Evolutionary conservation across 768 basidiomycete species (phyloP).

Genomic region (Rubroboletus satanas): DNA sequence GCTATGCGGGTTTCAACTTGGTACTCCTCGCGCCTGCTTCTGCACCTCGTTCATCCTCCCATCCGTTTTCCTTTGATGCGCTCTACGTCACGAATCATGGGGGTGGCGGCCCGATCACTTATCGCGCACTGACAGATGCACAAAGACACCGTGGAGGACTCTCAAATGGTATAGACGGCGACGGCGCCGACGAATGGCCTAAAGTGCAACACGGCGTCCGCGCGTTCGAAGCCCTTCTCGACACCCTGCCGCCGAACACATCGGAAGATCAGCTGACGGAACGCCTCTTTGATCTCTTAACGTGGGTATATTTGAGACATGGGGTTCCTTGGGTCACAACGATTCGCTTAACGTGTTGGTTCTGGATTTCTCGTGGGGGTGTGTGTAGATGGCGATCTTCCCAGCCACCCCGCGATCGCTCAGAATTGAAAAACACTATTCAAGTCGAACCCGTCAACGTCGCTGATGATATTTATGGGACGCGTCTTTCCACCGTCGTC

Average conservation of each 20-base stretch:
- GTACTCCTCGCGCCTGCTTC: constrained; percentile 53
- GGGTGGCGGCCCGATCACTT: constrained; percentile 54
- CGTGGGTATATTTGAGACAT: constrained; percentile 47
- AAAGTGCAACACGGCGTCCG: constrained; percentile 62
- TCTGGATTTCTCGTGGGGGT: not conserved
- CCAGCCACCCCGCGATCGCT: constrained; percentile 45
- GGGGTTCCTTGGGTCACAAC: not conserved
- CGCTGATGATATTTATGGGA: constrained; percentile 47
- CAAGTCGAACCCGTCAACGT: constrained; percentile 50
- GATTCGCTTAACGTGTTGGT: constrained; percentile 4
- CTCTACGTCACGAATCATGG: constrained; percentile 68
- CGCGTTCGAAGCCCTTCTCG: constrained; percentile 44
- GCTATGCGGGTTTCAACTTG: constrained; percentile 80
- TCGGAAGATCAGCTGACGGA: constrained; percentile 54
- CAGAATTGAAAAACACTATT: constrained; percentile 59
- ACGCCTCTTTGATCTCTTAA: constrained; percentile 60
- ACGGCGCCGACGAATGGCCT: constrained; percentile 61
- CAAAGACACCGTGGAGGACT: constrained; percentile 57
- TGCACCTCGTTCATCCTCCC: not conserved
- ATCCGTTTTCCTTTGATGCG: constrained; percentile 45
- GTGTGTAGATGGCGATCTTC: constrained; percentile 25
- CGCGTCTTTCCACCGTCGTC: constrained; percentile 69
- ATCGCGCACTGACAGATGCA: constrained; percentile 47
- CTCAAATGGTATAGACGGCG: constrained; percentile 74
- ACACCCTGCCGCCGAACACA: constrained; percentile 31